Base-by-base conservation (phyloP, 345 rosid genomes). In the Hypericum perforatum region DNA sequence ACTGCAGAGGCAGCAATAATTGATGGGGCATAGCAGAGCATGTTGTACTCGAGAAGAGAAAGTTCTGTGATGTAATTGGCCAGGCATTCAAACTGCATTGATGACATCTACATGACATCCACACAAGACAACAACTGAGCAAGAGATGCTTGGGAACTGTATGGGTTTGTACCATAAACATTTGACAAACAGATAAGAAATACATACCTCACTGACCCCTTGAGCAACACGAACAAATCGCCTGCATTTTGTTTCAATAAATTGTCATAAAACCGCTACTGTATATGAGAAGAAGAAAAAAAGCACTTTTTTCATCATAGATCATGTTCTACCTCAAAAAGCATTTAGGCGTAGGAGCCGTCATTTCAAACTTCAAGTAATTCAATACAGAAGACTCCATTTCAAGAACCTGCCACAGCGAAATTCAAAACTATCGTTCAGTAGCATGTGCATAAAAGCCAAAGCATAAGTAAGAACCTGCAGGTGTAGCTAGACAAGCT, bases 211-310 rank as follows among this genome's bases (percentile, higher is more conserved):
- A 53, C 66, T 68, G 45, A 71, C 56, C 11, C 80, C 89, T 70
- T 91, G 89, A 63, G 95, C 89, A 70, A 87, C 95, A 36, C 89
- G 84, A 63, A 91, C 76, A 64, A 91, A 87, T 57, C 92, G 82
- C 73, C 97, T 90, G 57, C 58, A 73, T 47, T 11, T 37, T 58
- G 75, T 53, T 11, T 32, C 29, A 61, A 38, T 66, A 54, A 37
- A 53, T 49, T 16, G 49, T 52, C 53, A 65, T 47, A 59, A 6
- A 39, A 39, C 29, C 29, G 44, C 57, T 15, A 51, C 22, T 47
- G 12, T 2, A 10, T 6, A 45, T 9, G 9, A 22, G 48, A 51
- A 11, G 40, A 46, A 3, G 45, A 10, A 39, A 40, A 11, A 16
- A 9, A 50, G 22, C 9, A 6, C n/a, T 16, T 1, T 6, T 49